Base-by-base conservation (phyloP, 257 asterid genomes). In the Plantago ovata region DNA sequence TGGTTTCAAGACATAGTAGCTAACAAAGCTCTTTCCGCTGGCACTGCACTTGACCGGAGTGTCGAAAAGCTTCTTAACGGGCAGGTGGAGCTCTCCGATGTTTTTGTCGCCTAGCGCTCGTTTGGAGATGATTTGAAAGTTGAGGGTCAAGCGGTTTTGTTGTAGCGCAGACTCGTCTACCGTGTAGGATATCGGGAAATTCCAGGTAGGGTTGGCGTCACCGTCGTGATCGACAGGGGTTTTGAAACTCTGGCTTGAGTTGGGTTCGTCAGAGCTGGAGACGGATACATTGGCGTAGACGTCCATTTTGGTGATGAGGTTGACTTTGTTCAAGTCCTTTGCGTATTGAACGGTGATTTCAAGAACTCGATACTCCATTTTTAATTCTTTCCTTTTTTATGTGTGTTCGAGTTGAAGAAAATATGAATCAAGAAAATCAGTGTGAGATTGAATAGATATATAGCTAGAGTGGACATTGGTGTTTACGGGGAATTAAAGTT, bases 1-100 rank as follows among this genome's bases (percentile, higher is more conserved):
- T 28, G 92, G 97, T 38, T 81, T 89, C 66, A 71, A 79, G 38
- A 89, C 95, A 56, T 86, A 95, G 60, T 89, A 85, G 70, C 80
- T 81, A 46, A 85, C 84, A 23, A 78, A 72, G 28, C 28, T 75
- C 59, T 43, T 75, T 4, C 80, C 88, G 1, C 47, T 73, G 51
- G 65, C 66, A 39, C 24, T 63, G 16, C 62, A 60, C 2, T 32
- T 69, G 13, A 60, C 64, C 67, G 64, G 76, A 56, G 81, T 69
- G 9, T 79, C 80, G 9, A 81, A 66, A 44, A 89, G 94, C 22
- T 89, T 94, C 51, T 73, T 79, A 1, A 81, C 33, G 6, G 87
- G 87, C 6, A 89, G 85, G 45, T 62, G 74, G 23, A 81, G 94
- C 51, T 80, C 87, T 1, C 97, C 97, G 18, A 89, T 57, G 58